Conservation (phyloP, 179 eudicot species). For the Beta corolliflora region DNA sequence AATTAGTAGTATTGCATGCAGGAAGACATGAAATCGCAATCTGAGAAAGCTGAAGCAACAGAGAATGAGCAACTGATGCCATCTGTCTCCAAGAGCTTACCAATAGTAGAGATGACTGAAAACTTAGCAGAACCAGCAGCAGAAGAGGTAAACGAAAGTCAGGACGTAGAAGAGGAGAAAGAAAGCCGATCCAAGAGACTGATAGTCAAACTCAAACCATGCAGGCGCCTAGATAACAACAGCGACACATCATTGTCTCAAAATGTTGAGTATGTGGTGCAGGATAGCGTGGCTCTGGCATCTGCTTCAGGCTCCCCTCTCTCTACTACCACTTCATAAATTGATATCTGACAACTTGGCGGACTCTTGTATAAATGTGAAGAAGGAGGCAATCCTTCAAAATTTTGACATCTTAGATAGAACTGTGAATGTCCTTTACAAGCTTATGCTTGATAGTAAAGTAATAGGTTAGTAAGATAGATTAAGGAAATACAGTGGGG, state of each 20-base stretch:
- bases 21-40: slow-evolving; percentile 27
- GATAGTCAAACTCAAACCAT: slow-evolving; percentile 33
- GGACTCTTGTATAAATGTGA: slow-evolving; percentile 20
- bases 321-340: slow-evolving; percentile 36
- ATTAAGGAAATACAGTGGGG: background rate
- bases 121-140: slow-evolving; percentile 8
- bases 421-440: slow-evolving; percentile 17
- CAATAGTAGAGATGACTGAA: slow-evolving; percentile 24
- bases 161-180: slow-evolving; percentile 17
- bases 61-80: slow-evolving; percentile 16
- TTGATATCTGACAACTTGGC: background rate
- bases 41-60: slow-evolving; percentile 20
- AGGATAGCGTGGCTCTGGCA: slow-evolving; percentile 13
- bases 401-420: slow-evolving; percentile 23
- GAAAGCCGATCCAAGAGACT: background rate
- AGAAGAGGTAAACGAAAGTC: slow-evolving; percentile 19
- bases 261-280: background rate
- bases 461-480: background rate
- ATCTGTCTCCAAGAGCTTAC: slow-evolving; percentile 7
- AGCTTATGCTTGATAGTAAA: background rate
- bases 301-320: slow-evolving; percentile 33
- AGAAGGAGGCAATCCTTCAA: slow-evolving; percentile 8
- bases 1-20: slow-evolving; percentile 3
- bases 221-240: slow-evolving; percentile 19
- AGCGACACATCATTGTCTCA: background rate